Evolutionary conservation across 2,329 filamentous ascomycete species (phyloP), one percentile per base, ranked within the genome.

Genomic region (Grosmannia penicillata): DNA sequence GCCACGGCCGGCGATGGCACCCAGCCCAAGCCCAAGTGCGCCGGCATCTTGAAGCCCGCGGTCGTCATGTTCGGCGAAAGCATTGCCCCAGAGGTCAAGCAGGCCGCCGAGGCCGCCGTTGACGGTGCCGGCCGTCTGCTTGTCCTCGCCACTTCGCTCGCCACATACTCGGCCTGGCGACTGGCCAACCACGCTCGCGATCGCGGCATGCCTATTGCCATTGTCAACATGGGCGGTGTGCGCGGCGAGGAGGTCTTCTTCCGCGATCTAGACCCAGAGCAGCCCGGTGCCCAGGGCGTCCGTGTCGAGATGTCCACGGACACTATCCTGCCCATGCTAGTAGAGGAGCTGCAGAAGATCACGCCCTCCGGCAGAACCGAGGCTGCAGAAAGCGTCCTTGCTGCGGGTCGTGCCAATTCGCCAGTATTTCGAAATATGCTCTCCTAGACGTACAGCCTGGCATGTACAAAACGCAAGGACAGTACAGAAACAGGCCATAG

Each of bases 51-150:
- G 39, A 96, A 96, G 53, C 91, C 91, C 4, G 83, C 83, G 1
- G 87, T 98, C 3, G 78, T 87, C 49, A 95, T 96, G 85, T 96
- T 96, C 55, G 91, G 91, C 14, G 91, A 96, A 58, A 87, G 75
- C 43, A 93, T 96, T 36, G 65, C 72, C 0, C 57, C 60, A 2
- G 51, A 60, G 2, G 77, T 87, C 26, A 95, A 93, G 56, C 56
- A 62, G 2, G 76, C 75, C 0, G 89, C 87, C 2, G 87, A 96
- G 53, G 61, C 74, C 22, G 81, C 82, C 11, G 75, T 96, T 36
- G 83, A 95, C 51, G 68, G 70, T 22, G 82, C 85, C 1, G 76
- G 75, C 6, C 73, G 75, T 42, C 58, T 96, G 26, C 63, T 96
- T 18, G 71, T 96, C 8, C 57, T 96, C 14, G 91, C 87, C 4